Evolutionary conservation across 768 basidiomycete genomes (phyloP), one percentile per base, ranked within the genome.

Genomic region (Boletus insuetus): DNA sequence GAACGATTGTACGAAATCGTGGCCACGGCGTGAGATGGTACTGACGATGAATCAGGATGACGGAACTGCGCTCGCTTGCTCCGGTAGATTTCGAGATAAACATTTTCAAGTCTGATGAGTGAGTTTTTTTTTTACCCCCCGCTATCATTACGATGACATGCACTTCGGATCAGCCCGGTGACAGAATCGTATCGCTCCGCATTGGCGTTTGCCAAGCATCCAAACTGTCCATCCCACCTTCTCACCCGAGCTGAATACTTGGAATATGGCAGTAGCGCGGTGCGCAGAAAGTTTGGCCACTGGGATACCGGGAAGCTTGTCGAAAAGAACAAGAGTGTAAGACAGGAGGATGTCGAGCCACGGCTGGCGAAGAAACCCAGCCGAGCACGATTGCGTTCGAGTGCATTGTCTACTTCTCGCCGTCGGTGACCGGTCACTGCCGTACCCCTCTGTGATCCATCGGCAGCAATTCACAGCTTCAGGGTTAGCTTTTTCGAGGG

Each of bases 171-270:
- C 63, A 90, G 88, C 54, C 83, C 89, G 24, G 77, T 84, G 64
- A 81, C 79, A 52, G 85, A 87, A 74, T 80, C 82, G 3, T 87
- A 89, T 71, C 71, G 74, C 49, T 78, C 84, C 51, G 86, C 86
- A 0, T 66, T 81, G 50, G 73, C 78, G 16, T 85, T 91, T 60
- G 81, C 83, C 24, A 75, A 70, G 49, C 74, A 75, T 19, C 73
- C 82, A 24, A 75, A 76, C 39, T 86, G 88, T 60, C 49, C 74
- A 1, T 71, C 75, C 32, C 73, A 75, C 19, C 78, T 82, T 31
- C 82, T 93, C 58, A 91, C 91, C 5, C 77, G 88, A 42, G 83
- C 82, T 46, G 94, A 98, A 68, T 98, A 96, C 72, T 75, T 82
- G 46, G 94, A 98, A 73, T 80, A 80, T 56, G 94, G 94, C 35